phyloP scores from a whole-genome alignment of 257 asterid genomes.

The Mentha longifolia region DNA sequence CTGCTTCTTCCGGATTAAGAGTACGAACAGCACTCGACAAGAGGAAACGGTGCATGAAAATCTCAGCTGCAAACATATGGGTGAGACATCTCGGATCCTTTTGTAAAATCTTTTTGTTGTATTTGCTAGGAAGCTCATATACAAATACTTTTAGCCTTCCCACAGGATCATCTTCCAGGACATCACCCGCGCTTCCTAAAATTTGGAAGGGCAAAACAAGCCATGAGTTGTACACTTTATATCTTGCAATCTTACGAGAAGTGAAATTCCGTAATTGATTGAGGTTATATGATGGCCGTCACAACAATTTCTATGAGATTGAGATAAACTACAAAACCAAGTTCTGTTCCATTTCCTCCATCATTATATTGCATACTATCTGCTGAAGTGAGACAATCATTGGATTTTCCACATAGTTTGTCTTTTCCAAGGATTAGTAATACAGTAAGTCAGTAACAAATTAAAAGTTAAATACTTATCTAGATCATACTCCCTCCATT shows the following conservation, averaged over 20 bases:
- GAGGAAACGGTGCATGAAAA: conserved; percentile 83
- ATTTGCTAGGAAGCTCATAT: conserved; percentile 94
- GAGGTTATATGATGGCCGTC: not conserved
- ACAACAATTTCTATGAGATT: not conserved
- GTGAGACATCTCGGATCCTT: conserved; percentile 87
- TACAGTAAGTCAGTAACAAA: not conserved
- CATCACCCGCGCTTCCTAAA: conserved; percentile 96
- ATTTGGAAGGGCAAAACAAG: conserved; percentile 28
- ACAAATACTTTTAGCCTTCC: conserved; percentile 88
- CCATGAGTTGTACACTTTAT: conserved; percentile 7
- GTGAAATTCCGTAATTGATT: conserved; percentile 5
- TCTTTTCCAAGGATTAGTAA: not conserved
- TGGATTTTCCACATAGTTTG: not conserved
- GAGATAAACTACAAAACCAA: not conserved
- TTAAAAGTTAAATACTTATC: not conserved
- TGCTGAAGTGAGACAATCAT: not conserved
- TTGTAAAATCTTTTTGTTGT: conserved; percentile 82
- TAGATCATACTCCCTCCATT: no score
- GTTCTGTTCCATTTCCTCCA: not conserved
- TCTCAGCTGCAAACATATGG: conserved; percentile 98
- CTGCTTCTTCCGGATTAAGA: conserved; percentile 92
- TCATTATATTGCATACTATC: not conserved
- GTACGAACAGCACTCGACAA: conserved; percentile 80
- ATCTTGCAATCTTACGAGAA: not conserved
- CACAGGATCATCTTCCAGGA: conserved; percentile 92